These are phyloP conservation scores for Seiridium unicorne DNA, from an alignment of 2,329 filamentous ascomycete species.

Conservation along the genomic window DNA sequence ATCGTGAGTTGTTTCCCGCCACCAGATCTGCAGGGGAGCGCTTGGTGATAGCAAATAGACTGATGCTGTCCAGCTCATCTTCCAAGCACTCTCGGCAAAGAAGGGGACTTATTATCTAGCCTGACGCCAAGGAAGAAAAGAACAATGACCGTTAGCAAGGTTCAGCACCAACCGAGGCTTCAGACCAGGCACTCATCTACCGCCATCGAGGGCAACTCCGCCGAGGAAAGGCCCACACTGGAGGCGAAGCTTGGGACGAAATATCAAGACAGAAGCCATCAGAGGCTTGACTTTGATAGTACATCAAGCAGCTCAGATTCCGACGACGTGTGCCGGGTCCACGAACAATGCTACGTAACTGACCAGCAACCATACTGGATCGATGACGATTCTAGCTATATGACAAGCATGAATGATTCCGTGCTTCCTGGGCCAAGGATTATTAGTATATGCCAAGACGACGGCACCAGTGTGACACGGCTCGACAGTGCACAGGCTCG, in stretches of 20 bases:
- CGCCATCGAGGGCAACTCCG: neutral
- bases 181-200: neutral
- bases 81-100: constrained; percentile 20
- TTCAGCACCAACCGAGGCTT: neutral
- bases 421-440: neutral
- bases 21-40: neutral
- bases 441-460: neutral
- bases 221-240: neutral
- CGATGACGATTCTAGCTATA: no score
- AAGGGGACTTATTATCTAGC: constrained; percentile 24
- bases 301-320: neutral
- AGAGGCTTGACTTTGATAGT: neutral
- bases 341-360: no score
- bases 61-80: constrained; percentile 8
- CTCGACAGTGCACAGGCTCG: neutral
- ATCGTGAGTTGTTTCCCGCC: neutral
- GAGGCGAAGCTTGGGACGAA: no score
- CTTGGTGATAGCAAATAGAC: neutral
- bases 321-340: neutral
- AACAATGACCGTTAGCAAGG: neutral
- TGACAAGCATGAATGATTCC: no score
- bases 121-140: constrained; percentile 18
- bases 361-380: no score
- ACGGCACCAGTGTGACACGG: neutral
- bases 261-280: neutral